Evolutionary conservation across 306 rosid genomes (phyloP).

Genomic region (Cyamopsis tetragonoloba): DNA sequence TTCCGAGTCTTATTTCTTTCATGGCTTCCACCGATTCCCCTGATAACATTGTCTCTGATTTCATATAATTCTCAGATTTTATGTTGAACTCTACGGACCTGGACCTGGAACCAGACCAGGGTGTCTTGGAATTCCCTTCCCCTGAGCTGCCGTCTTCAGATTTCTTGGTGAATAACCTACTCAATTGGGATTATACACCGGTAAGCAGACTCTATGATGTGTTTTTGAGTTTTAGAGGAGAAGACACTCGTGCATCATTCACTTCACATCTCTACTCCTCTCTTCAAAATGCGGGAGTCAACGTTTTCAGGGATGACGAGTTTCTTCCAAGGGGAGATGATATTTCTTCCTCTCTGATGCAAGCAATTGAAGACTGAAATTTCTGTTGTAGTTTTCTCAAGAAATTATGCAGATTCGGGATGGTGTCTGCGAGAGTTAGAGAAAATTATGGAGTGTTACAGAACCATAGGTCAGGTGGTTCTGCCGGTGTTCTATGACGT

Average conservation of each 20-base stretch:
- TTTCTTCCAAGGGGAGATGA: neutral
- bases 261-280: neutral
- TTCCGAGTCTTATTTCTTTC: no score
- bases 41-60: no score
- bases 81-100: no score
- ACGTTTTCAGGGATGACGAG: neutral
- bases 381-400: neutral
- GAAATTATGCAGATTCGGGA: neutral
- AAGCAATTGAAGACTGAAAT: neutral
- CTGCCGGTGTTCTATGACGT: conserved; percentile 8
- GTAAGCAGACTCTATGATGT: neutral
- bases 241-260: neutral
- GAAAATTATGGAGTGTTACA: neutral
- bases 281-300: neutral
- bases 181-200: no score
- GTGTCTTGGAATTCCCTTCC: no score
- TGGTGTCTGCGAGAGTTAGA: neutral
- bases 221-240: neutral
- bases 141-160: no score
- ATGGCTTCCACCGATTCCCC: no score
- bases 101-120: no score
- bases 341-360: neutral
- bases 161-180: no score
- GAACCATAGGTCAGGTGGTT: neutral
- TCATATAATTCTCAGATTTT: no score